Conservation (phyloP, 1,284 basidiomycete species). For the Fomes fomentarius region DNA sequence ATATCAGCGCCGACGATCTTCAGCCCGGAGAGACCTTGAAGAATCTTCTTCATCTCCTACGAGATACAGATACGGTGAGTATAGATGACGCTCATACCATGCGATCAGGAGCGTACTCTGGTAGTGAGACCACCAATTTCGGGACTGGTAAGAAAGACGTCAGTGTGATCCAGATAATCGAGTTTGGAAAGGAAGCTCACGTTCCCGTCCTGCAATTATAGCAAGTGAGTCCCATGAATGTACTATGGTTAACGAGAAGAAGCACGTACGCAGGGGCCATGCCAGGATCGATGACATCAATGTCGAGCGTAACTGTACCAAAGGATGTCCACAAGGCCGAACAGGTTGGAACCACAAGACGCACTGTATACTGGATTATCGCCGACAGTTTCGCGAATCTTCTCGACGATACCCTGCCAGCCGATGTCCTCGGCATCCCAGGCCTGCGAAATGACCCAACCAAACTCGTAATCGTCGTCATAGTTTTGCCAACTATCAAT, state of each 20-base stretch:
- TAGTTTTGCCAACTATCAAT: conserved; percentile 36
- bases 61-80: no score
- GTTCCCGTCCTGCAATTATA: no score
- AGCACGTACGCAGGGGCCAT: conserved; percentile 46
- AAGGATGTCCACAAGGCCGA: not conserved
- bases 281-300: conserved; percentile 41
- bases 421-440: conserved; percentile 38
- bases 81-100: no score
- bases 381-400: conserved; percentile 37
- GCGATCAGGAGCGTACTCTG: conserved; percentile 27
- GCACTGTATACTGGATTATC: conserved; percentile 40
- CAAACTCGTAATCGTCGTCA: conserved; percentile 35
- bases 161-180: no score
- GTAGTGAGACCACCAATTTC: conserved; percentile 44
- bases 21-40: conserved; percentile 40
- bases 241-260: no score
- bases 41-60: conserved; percentile 43
- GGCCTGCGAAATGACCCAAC: conserved; percentile 38
- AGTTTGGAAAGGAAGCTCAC: no score
- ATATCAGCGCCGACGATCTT: conserved; percentile 46
- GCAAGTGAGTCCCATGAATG: no score
- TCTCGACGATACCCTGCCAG: conserved; percentile 37
- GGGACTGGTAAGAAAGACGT: no score
- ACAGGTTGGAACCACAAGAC: not conserved
- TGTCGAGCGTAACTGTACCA: conserved; percentile 35